phyloP scores from a whole-genome alignment of 192 early-diverging fungal genomes.

The Backusella macrospora region DNA sequence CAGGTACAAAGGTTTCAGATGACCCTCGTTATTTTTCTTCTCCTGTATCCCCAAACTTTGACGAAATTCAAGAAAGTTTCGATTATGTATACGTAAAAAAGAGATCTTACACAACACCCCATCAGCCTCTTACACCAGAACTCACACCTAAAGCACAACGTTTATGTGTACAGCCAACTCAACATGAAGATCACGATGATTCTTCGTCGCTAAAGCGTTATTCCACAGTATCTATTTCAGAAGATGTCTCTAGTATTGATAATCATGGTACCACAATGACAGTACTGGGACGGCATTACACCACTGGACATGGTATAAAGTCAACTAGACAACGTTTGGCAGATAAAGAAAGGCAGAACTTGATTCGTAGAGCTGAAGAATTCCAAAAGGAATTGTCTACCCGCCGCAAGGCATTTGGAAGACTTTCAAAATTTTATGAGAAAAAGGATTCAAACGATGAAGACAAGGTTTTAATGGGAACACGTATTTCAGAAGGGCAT shows the following conservation, averaged over 20 bases:
- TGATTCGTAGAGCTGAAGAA: slow-evolving; percentile 27
- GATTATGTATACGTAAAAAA: not conserved
- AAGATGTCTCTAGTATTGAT: not conserved
- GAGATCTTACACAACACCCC: slow-evolving; percentile 16
- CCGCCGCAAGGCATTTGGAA: slow-evolving; percentile 28
- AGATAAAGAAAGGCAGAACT: slow-evolving; percentile 15
- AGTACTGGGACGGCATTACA: slow-evolving; percentile 24
- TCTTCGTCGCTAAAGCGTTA: not conserved
- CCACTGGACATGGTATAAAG: slow-evolving; percentile 31
- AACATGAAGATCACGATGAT: not conserved
- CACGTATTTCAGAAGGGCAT: slow-evolving; percentile 90
- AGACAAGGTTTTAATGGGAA: slow-evolving; percentile 66
- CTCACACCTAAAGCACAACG: not conserved
- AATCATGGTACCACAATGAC: not conserved
- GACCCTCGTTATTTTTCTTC: not conserved
- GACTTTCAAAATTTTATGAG: slow-evolving; percentile 18
- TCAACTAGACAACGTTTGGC: not conserved
- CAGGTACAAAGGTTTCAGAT: not conserved
- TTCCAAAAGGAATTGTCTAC: slow-evolving; percentile 34
- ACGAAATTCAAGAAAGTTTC: not conserved
- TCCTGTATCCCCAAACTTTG: not conserved
- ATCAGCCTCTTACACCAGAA: not conserved
- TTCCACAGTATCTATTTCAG: not conserved
- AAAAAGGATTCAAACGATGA: slow-evolving; percentile 26
- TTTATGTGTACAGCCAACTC: not conserved